Base-by-base conservation (phyloP, 2,329 filamentous ascomycete species). In the Ceratocystis huliohia region DNA sequence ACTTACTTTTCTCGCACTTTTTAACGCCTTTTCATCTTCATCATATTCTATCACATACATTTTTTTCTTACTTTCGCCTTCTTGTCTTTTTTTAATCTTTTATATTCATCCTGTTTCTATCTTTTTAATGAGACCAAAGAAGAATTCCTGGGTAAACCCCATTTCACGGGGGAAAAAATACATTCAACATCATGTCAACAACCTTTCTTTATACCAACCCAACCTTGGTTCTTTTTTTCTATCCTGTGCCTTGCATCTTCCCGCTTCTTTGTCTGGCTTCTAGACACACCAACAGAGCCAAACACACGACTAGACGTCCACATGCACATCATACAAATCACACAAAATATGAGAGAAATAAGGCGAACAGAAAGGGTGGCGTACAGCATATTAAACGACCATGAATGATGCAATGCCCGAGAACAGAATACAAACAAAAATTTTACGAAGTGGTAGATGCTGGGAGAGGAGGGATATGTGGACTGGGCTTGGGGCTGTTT, bases 101-200 rank as follows among this genome's bases (percentile, higher is more conserved):
- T 37, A 37, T 59, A 17, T 59, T 59, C 56, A 59, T 59, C 20
- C 28, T 59, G 56, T 59, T 59, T 59, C 56, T 59, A 59, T 37
- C 15, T 59, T 65, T 59, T 65, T 61, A 48, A 65, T 59, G 56
- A 65, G 41, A 65, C 56, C 57, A 65, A 65, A 65, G 63, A 64
- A 64, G 22, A 64, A 53, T 37, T 33, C 37, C 15, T 30, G 15
- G 53, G 53, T 33, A 30, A 17, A 59, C 3, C 44, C 61, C 15
- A 17, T 44, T 30, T 59, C 5, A n/a, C n/a, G 53, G 56, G 28
- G 17, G 3, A 59, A 59, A 57, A 59, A 59, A 8, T 59, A 59
- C 56, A 37, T 37, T 25, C 8, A 53, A 22, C 48, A 53, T 25
- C 48, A 50, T 50, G 20, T 50, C 48, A 50, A 53, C 48, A 13